phyloP scores from a whole-genome alignment of 1,284 basidiomycete species.

The Boletellus deceptivus region DNA sequence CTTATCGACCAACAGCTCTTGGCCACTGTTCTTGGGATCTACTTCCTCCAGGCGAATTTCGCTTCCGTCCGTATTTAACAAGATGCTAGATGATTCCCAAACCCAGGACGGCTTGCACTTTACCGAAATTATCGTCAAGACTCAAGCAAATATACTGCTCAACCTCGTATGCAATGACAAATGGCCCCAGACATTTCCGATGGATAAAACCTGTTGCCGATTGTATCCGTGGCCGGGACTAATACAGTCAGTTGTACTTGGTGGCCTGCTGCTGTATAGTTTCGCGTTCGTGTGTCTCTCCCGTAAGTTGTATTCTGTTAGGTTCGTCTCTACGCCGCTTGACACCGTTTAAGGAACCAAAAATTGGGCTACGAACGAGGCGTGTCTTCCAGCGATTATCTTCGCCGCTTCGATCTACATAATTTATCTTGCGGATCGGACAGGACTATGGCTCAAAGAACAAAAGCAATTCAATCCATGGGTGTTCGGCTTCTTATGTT shows the following conservation, averaged over 20 bases:
- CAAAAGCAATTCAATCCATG: constrained; percentile 78
- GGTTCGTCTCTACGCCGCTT: constrained; percentile 3
- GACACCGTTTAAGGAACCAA: constrained; percentile 28
- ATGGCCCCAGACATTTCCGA: constrained; percentile 66
- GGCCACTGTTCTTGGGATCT: constrained; percentile 29
- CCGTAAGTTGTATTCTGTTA: constrained; percentile 17
- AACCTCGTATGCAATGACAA: constrained; percentile 79
- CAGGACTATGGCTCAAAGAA: constrained; percentile 82
- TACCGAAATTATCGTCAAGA: constrained; percentile 57
- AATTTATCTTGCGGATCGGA: constrained; percentile 78
- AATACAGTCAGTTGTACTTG: constrained; percentile 60
- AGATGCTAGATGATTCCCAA: constrained; percentile 67
- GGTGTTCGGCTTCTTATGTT: constrained; percentile 60
- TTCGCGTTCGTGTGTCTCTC: constrained; percentile 14
- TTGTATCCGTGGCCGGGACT: constrained; percentile 67
- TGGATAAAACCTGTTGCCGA: constrained; percentile 83
- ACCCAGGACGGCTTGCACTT: constrained; percentile 87
- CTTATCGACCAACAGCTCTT: constrained; percentile 35
- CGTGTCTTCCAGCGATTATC: constrained; percentile 48
- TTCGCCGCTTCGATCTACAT: constrained; percentile 67
- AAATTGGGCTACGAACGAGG: constrained; percentile 18
- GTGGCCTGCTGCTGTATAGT: constrained; percentile 28
- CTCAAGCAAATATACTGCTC: constrained; percentile 78
- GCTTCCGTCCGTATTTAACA: constrained; percentile 76
- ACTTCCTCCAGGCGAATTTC: constrained; percentile 44